These are phyloP conservation scores for Tremella mesenterica DNA, from an alignment of 768 basidiomycete species.

Conservation along the genomic window DNA sequence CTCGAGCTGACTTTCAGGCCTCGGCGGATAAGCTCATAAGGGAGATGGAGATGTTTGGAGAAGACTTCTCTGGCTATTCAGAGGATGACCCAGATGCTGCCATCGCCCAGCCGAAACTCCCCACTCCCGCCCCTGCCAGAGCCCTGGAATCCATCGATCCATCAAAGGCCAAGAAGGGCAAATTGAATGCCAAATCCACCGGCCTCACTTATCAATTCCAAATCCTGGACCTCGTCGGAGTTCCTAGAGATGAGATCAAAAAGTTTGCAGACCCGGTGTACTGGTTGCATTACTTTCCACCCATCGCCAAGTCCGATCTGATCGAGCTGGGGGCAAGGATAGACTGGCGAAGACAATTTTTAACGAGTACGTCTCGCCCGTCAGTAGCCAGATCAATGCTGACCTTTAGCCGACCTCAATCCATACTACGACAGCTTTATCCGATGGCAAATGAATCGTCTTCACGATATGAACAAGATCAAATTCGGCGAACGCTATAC, in stretches of 20 bases:
- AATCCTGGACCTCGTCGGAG: constrained; percentile 89
- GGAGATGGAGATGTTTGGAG: constrained; percentile 92
- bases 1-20: constrained; percentile 51
- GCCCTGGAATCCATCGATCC: constrained; percentile 36
- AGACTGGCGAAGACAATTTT: constrained; percentile 91
- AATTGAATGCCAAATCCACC: constrained; percentile 82
- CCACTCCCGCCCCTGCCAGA: constrained; percentile 46
- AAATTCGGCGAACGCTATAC: constrained; percentile 98
- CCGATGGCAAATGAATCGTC: constrained; percentile 94
- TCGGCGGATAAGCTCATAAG: constrained; percentile 96
- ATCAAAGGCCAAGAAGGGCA: constrained; percentile 86
- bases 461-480: constrained; percentile 77
- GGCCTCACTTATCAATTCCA: constrained; percentile 96
- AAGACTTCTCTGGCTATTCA: constrained; percentile 68
- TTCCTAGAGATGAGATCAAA: constrained; percentile 82
- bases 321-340: constrained; percentile 84
- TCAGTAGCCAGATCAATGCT: not conserved
- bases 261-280: constrained; percentile 90
- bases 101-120: constrained; percentile 42
- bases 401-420: constrained; percentile 60
- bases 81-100: constrained; percentile 44
- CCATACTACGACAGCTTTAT: constrained; percentile 97
- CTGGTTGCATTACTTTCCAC: constrained; percentile 92
- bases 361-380: constrained; percentile 54
- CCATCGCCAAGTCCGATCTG: constrained; percentile 85